A percentile compares a stretch with the other conserved stretches of the same genome.
Conservation (phyloP, 2,329 filamentous ascomycete species). For the Rhynchosporium agropyri region DNA sequence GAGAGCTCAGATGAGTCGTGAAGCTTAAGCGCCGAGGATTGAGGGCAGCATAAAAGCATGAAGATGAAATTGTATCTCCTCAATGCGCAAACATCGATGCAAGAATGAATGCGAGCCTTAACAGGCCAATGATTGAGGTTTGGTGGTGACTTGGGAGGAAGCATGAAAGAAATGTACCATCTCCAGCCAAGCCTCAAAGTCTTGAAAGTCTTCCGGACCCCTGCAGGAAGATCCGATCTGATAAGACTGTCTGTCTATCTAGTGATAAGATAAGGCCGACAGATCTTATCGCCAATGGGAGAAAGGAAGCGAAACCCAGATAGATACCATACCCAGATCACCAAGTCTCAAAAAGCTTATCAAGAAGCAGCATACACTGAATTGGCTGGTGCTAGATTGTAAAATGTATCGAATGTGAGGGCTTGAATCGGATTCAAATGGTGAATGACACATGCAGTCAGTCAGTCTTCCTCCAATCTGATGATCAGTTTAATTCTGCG, state of each 20-base stretch:
- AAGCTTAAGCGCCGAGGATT: background rate
- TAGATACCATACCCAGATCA: too few species aligned
- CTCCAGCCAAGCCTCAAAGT: background rate
- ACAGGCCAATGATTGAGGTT: background rate
- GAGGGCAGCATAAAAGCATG: background rate
- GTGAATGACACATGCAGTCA: too few species aligned
- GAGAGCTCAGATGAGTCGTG: background rate
- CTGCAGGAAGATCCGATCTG: constrained; percentile 1
- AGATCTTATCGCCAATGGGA: too few species aligned
- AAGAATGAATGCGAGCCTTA: background rate
- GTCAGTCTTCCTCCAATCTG: too few species aligned
- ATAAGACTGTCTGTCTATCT: background rate
- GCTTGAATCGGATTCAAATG: too few species aligned
- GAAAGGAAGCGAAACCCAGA: too few species aligned
- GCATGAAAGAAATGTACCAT: background rate
- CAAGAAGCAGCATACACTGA: too few species aligned
- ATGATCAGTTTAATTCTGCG: too few species aligned
- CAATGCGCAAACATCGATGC: background rate
- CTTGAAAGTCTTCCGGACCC: constrained; percentile 12
- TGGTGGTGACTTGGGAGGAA: background rate
- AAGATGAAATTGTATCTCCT: background rate
- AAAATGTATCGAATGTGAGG: too few species aligned
- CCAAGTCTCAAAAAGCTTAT: too few species aligned
- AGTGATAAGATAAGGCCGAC: background rate
- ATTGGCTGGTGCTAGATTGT: too few species aligned